A percentile compares a stretch with the other conserved stretches of the same genome.
Evolutionary conservation across 768 basidiomycete species (phyloP).

Genomic region (Multifurca ochricompacta): DNA sequence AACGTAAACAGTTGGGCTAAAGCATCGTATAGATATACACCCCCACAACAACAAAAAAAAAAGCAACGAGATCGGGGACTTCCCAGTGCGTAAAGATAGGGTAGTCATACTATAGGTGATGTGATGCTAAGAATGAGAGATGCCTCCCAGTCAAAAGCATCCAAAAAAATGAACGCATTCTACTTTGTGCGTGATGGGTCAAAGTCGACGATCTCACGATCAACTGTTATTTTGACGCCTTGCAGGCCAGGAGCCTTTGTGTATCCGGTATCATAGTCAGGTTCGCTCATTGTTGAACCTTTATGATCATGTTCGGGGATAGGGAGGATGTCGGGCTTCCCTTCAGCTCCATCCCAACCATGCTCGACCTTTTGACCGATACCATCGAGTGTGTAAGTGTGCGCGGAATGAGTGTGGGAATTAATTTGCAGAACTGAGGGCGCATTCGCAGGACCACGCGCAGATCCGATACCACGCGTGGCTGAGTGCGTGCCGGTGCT

Average conservation of each 20-base stretch:
- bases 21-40: neutral
- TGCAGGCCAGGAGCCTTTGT: constrained; percentile 8
- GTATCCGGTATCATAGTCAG: constrained; percentile 22
- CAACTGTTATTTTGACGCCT: constrained; percentile 19
- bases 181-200: constrained; percentile 12
- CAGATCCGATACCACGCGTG: constrained; percentile 39
- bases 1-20: neutral
- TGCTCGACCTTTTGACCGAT: constrained; percentile 21
- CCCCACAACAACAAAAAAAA: neutral
- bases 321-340: constrained; percentile 5
- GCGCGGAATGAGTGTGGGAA: constrained; percentile 18
- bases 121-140: neutral
- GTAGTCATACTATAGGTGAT: neutral
- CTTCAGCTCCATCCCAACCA: constrained; percentile 17
- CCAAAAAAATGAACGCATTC: neutral
- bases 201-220: constrained; percentile 17
- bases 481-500: constrained; percentile 34
- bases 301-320: constrained; percentile 9
- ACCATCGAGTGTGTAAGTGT: constrained; percentile 28
- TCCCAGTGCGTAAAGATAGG: neutral
- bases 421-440: constrained; percentile 22
- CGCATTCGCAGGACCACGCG: constrained; percentile 27
- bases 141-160: neutral
- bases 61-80: neutral
- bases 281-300: constrained; percentile 4